Base-by-base conservation (phyloP, 2,329 filamentous ascomycete species). In the Phaeophleospora eucalypticola region DNA sequence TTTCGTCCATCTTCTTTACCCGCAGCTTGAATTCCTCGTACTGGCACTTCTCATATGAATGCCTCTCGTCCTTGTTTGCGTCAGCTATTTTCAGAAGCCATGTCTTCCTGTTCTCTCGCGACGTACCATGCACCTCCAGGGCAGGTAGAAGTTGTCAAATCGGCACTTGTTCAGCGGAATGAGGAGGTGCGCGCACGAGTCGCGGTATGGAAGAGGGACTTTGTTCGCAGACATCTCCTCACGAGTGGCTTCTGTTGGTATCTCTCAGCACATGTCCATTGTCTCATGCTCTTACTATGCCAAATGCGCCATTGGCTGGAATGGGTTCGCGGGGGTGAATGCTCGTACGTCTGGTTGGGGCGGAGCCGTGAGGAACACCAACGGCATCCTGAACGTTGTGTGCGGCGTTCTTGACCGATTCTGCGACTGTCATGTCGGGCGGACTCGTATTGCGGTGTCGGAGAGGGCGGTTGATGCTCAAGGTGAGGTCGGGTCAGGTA, bases 11-110 rank as follows among this genome's bases (percentile, higher is more conserved):
- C 83, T 95, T 97, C 66, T 86, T 88, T 57, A 98, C 93, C 49
- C 93, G 84, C 80, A 91, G 89, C 83, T 95, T 95, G 79, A 98
- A 98, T 70, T 97, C 93, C 57, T 87, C 87, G 73, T 98, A 98
- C 67, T 98, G 93, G 81, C 93, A 98, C 72, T 97, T 97, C 70
- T 98, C 93, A 78, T 98, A 98, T 65, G 84, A 86, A 74, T 98
- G 93, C 76, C 93, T 80, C 78, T 98, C 93, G 70, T 89, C 83
- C 93, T 97, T 24, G 10, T 16, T 40, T 20, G 37, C 10, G 21
- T 33, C 29, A 21, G 21, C n/a, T 38, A 20, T 36, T n/a, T 36
- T 24, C 7, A 29, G 7, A 8, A 29, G 10, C n/a, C 19, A 4
- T 17, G 15, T 18, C 12, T 42, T 36, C 27, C 16, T 4, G 4